Evolutionary conservation across 2,329 filamentous ascomycete genomes (phyloP).

Genomic region (Xylariaceae sp.): DNA sequence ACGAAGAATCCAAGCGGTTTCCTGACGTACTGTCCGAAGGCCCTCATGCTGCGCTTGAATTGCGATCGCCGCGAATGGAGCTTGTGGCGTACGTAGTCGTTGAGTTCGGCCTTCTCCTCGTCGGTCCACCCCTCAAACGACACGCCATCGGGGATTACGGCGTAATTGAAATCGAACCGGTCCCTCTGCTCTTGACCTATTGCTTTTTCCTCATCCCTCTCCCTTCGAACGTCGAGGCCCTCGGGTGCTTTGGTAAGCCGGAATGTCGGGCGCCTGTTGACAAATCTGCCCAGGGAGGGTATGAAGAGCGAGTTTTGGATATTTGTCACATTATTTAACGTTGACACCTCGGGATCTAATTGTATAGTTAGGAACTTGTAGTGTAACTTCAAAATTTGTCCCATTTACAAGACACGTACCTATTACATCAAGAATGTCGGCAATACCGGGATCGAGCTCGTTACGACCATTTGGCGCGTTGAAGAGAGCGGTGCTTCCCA

Average conservation of each 20-base stretch:
- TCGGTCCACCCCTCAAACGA: constrained; percentile 74
- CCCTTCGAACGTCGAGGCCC: constrained; percentile 13
- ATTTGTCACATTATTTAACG: constrained; percentile 82
- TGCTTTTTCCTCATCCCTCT: constrained; percentile 24
- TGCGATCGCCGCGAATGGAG: constrained; percentile 78
- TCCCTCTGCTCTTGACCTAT: constrained; percentile 56
- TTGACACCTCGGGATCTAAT: constrained; percentile 79
- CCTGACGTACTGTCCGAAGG: constrained; percentile 77
- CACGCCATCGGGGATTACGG: constrained; percentile 75
- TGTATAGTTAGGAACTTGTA: background rate
- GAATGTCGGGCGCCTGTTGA: constrained; percentile 82
- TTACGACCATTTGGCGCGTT: constrained; percentile 28
- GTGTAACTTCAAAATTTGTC: background rate
- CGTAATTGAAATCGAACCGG: constrained; percentile 62
- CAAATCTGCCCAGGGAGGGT: constrained; percentile 72
- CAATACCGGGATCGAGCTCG: constrained; percentile 64
- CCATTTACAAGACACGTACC: constrained; percentile 49
- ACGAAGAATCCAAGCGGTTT: constrained; percentile 81
- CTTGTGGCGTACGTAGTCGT: constrained; percentile 87
- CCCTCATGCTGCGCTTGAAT: constrained; percentile 78
- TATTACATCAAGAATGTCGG: constrained; percentile 70
- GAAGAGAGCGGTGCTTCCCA: constrained; percentile 31
- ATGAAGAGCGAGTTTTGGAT: constrained; percentile 89
- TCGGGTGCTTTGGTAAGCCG: constrained; percentile 58
- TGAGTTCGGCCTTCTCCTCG: constrained; percentile 74